Conservation (phyloP, 106 monocot species). For the Allium sativum region DNA sequence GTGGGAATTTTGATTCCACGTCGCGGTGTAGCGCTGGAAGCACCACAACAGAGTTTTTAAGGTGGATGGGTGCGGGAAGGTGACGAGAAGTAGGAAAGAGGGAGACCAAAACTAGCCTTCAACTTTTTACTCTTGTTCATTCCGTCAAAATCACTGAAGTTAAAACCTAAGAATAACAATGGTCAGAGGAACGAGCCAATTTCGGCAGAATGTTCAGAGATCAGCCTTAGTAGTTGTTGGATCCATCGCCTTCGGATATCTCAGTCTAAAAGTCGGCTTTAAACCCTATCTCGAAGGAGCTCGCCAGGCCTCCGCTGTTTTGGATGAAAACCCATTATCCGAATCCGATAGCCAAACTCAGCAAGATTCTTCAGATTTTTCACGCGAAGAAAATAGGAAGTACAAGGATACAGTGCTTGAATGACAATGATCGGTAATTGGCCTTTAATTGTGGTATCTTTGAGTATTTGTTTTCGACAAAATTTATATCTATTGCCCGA, state of each 20-base stretch:
- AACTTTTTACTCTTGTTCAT: too few species aligned
- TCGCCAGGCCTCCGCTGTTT: conserved; percentile 13
- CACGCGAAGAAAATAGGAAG: conserved; percentile 1
- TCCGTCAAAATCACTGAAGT: too few species aligned
- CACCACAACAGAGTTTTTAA: too few species aligned
- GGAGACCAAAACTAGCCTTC: too few species aligned
- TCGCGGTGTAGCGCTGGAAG: too few species aligned
- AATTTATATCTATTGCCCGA: too few species aligned
- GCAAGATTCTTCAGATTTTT: neutral
- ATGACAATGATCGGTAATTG: neutral
- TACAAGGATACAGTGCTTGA: conserved; percentile 8
- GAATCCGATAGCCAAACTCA: conserved; percentile 2
- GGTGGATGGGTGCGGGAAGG: too few species aligned
- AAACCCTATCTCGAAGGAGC: conserved; percentile 46
- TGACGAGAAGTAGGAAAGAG: too few species aligned
- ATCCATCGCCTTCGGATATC: conserved; percentile 43
- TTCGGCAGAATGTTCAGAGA: conserved; percentile 32
- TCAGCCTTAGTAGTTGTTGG: conserved; percentile 46
- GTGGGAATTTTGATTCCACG: too few species aligned
- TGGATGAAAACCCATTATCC: neutral
- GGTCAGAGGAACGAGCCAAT: neutral
- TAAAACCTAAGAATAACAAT: neutral
- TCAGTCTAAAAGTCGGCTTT: conserved; percentile 43
- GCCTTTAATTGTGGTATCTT: too few species aligned
- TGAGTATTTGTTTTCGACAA: too few species aligned